phyloP scores from a whole-genome alignment of 441 rosid genomes.

The Breynia disticha region DNA sequence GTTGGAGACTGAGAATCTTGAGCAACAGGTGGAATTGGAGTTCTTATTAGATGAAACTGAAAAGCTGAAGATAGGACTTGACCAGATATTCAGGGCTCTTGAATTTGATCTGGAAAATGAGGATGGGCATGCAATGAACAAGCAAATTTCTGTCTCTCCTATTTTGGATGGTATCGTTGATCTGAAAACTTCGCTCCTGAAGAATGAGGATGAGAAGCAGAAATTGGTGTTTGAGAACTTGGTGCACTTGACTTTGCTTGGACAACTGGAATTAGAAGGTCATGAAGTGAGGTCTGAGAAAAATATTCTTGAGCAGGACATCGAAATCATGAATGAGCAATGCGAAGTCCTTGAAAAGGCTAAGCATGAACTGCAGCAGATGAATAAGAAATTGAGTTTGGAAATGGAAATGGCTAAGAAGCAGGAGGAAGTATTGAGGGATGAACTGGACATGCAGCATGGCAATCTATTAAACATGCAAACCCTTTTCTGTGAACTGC shows the following conservation, averaged over 20 bases:
- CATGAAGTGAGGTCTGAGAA: conserved; percentile 46
- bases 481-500: conserved; percentile 35
- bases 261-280: conserved; percentile 41
- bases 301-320: conserved; percentile 37
- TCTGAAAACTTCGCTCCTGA: conserved; percentile 50
- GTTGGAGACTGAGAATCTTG: conserved; percentile 52
- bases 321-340: conserved; percentile 32
- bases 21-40: conserved; percentile 56
- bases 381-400: conserved; percentile 43
- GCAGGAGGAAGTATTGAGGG: conserved; percentile 34
- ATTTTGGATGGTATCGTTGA: conserved; percentile 40
- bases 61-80: conserved; percentile 43
- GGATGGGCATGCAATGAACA: conserved; percentile 40
- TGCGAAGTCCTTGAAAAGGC: conserved; percentile 32
- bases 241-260: conserved; percentile 38
- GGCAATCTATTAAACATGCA: conserved; percentile 37
- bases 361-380: conserved; percentile 46
- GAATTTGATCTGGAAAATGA: conserved; percentile 28
- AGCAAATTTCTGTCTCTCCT: conserved; percentile 50
- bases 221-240: conserved; percentile 44
- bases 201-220: conserved; percentile 51
- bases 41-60: conserved; percentile 50
- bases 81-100: conserved; percentile 46
- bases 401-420: conserved; percentile 39
- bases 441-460: conserved; percentile 30